Evolutionary conservation across 495 filamentous ascomycete genomes (phyloP), one percentile per base, ranked within the genome.

Genomic region (Aspergillus steynii): DNA sequence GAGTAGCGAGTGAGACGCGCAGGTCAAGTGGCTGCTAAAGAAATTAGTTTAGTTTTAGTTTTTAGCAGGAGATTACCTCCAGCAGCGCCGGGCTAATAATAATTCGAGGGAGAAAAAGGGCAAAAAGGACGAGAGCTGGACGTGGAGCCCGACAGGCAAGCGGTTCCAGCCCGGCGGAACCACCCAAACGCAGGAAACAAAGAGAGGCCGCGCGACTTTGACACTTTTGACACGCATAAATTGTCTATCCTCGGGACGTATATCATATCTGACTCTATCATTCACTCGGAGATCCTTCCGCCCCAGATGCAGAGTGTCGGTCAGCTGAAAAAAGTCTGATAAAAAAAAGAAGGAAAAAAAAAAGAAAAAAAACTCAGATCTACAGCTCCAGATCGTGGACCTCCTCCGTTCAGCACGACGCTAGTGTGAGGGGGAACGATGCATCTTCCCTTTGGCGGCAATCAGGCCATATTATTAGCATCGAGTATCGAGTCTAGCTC

Each of bases 101-200:
- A 32, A 32, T 42, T 20, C 20, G 20, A 20, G 20, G 20, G 20
- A 20, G 20, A 20, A 42, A 42, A 14, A 4, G 9, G 10, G 9
- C 34, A 37, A 37, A 37, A 20, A 20, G 45, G 45, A 20, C 20
- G 20, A 55, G 34, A 55, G 27, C 48, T 53, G 64, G 63, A 42
- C 37, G 37, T 42, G 37, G 37, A 42, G 37, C 37, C 37, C 37
- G 37, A 42, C 9, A 42, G 37, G 4, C 5, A 42, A 66, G 61
- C 66, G 50, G 64, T 63, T 63, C 71, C 71, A 66, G 61, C 65
- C 56, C 64, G 51, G 65, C 67, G 71, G 71, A 64, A 68, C 64
- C 64, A 46, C 15, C 20, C 37, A 34, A 55, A 34, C 31, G 12
- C 46, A 58, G 26, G 32, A 46, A 47, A 27, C 34, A 47, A 47